Conservation (phyloP, 2,329 filamentous ascomycete genomes). For the Cladosporium sp. region DNA sequence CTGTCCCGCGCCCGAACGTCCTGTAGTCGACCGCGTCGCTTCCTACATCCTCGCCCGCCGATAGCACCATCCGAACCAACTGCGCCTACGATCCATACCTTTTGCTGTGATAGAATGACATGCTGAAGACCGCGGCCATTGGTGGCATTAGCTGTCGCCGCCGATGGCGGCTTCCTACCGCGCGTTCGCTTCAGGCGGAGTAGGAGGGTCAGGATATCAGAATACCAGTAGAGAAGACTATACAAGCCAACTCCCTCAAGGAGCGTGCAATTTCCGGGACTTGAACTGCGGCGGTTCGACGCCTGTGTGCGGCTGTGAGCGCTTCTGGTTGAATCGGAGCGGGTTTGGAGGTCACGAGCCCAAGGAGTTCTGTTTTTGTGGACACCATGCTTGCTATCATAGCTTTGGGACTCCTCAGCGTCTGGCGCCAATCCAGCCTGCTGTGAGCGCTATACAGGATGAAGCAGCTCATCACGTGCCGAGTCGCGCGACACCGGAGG, state of each 20-base stretch:
- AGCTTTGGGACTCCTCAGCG: slow-evolving; percentile 16
- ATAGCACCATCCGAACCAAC: slow-evolving; percentile 3
- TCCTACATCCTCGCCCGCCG: background rate
- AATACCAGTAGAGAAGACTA: slow-evolving; percentile 7
- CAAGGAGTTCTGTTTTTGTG: slow-evolving; percentile 46
- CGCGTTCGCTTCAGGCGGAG: background rate
- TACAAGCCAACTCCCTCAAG: slow-evolving; percentile 38
- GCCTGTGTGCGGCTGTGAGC: slow-evolving; percentile 46
- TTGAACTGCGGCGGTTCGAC: slow-evolving; percentile 37
- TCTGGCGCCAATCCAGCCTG: slow-evolving; percentile 3
- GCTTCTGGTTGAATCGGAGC: slow-evolving; percentile 41
- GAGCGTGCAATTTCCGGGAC: slow-evolving; percentile 48
- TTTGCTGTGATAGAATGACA: slow-evolving; percentile 19
- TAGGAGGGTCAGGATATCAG: slow-evolving; percentile 8
- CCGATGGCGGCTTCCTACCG: slow-evolving; percentile 28
- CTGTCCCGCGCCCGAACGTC: background rate
- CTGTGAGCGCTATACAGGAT: slow-evolving; percentile 14
- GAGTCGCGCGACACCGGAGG: slow-evolving; percentile 9
- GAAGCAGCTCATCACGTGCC: slow-evolving; percentile 6
- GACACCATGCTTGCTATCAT: slow-evolving; percentile 54
- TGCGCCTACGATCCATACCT: slow-evolving; percentile 1
- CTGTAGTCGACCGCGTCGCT: slow-evolving; percentile 1
- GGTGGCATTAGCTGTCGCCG: slow-evolving; percentile 23
- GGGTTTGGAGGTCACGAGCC: slow-evolving; percentile 18
- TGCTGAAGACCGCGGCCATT: slow-evolving; percentile 25